These are phyloP conservation scores for Trichoderma atroviride DNA, from an alignment of 2,329 filamentous ascomycete genomes.

Conservation along the genomic window DNA sequence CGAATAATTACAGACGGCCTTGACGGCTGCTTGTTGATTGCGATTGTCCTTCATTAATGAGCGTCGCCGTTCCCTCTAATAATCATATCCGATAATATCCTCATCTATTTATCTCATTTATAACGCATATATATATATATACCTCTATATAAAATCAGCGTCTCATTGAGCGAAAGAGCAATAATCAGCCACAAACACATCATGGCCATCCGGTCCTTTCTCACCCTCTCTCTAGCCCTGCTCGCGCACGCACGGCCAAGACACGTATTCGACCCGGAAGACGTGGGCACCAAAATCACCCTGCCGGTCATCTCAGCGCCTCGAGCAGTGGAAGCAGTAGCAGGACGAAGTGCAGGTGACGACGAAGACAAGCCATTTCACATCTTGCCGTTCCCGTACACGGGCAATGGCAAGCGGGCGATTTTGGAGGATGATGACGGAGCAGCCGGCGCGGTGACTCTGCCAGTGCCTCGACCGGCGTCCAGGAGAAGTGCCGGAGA, in stretches of 20 bases:
- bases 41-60: neutral
- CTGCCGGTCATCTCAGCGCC: conserved; percentile 5
- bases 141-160: neutral
- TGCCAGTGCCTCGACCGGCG: conserved; percentile 24
- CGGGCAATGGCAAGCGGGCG: conserved; percentile 3
- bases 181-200: neutral
- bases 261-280: conserved; percentile 22
- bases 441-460: conserved; percentile 23
- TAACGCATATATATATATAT: neutral
- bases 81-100: conserved; percentile 1
- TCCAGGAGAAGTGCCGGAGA: conserved; percentile 10
- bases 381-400: neutral
- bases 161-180: neutral
- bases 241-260: conserved; percentile 27
- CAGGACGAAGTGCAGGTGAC: neutral
- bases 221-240: conserved; percentile 24
- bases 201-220: conserved; percentile 23
- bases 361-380: conserved; percentile 6
- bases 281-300: conserved; percentile 16
- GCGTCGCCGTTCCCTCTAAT: conserved; percentile 6
- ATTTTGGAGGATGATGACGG: conserved; percentile 13
- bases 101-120: neutral
- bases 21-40: conserved; percentile 16
- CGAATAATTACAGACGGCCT: neutral
- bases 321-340: neutral